Base-by-base conservation (phyloP, 2,329 filamentous ascomycete species). In the Penicillium expansum region DNA sequence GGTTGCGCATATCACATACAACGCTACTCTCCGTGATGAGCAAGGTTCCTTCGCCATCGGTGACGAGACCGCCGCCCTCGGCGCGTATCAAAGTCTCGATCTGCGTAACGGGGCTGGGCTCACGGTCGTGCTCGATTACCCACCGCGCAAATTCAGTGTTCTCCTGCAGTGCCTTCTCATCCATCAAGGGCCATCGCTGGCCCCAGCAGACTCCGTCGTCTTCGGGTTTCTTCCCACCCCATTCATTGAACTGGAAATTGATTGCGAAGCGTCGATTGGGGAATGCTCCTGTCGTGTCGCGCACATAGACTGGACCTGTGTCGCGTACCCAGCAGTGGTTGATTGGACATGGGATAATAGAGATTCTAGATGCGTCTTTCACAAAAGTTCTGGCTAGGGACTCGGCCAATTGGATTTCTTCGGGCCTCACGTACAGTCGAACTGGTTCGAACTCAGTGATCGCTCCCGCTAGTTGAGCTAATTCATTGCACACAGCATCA, bases 41-140 rank as follows among this genome's bases (percentile, higher is more conserved):
- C 11, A 72, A 57, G 5, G 70, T 72, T 18, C 70, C 69, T 18
- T 71, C 64, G 9, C 70, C 70, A 41, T 72, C 70, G 6, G 62
- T 58, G 10, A 69, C 67, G 3, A 72, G 50, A 6, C 53, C 63
- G 6, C 69, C 69, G 2, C 69, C 68, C 55, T 71, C 69, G 1
- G 60, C 48, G 10, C 62, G 56, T n/a, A 69, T 61, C 8, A 55
- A 59, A 16, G 61, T 62, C 14, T 58, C 49, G 1, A 67, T 48
- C 10, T 37, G 37, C n/a, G 52, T 58, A 18, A 64, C 63, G 1
- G 56, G 45, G 1, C 39, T 41, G 3, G 63, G 63, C 5, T 37
- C 29, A 11, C 10, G 32, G 18, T 67, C 63, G 22, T 62, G 50
- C 4, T 56, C 51, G 5, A 65, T 62, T 1, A 65, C 59, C 51